A percentile compares a stretch with the other conserved stretches of the same genome.
Evolutionary conservation across 164 flowering plant genomes (phyloP).

Genomic region (Santalum album): DNA sequence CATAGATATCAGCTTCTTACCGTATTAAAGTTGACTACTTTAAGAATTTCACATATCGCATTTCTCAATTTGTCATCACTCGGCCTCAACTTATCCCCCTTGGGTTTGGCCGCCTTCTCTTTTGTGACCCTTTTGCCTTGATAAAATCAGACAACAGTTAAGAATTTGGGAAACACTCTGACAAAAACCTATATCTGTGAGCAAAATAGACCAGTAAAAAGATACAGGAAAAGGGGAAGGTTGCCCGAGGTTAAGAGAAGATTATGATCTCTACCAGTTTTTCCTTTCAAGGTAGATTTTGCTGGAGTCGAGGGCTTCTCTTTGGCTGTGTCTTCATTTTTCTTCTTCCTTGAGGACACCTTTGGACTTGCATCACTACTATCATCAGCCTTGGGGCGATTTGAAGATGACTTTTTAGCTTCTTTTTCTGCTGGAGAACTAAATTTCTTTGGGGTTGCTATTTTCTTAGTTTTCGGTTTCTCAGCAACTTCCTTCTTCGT

Average conservation of each 20-base stretch:
- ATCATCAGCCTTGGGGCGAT: conserved; percentile 32
- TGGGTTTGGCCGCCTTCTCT: conserved; percentile 48
- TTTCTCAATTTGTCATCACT: conserved; percentile 56
- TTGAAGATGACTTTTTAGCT: conserved; percentile 31
- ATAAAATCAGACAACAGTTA: neutral
- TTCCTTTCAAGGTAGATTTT: conserved; percentile 49
- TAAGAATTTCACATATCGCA: conserved; percentile 73
- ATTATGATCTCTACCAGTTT: conserved; percentile 24
- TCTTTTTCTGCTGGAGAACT: conserved; percentile 35
- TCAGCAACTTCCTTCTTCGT: conserved; percentile 37
- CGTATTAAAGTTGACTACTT: conserved; percentile 87
- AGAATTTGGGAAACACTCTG: no score
- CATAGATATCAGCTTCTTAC: conserved; percentile 26
- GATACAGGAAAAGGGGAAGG: neutral
- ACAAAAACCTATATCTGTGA: no score
- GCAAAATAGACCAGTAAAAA: neutral
- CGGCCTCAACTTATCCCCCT: conserved; percentile 41
- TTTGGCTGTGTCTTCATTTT: conserved; percentile 28
- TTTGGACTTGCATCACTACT: conserved; percentile 38
- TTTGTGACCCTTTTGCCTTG: conserved; percentile 38
- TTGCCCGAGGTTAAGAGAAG: no score
- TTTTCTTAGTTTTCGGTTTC: conserved; percentile 34
- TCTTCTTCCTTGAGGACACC: conserved; percentile 62
- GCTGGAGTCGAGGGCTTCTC: conserved; percentile 34
- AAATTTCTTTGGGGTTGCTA: conserved; percentile 22